A percentile compares a stretch with the other conserved stretches of the same genome.
phyloP scores from a whole-genome alignment of 148 eudicot species.

The Vaccinium corymbosum region DNA sequence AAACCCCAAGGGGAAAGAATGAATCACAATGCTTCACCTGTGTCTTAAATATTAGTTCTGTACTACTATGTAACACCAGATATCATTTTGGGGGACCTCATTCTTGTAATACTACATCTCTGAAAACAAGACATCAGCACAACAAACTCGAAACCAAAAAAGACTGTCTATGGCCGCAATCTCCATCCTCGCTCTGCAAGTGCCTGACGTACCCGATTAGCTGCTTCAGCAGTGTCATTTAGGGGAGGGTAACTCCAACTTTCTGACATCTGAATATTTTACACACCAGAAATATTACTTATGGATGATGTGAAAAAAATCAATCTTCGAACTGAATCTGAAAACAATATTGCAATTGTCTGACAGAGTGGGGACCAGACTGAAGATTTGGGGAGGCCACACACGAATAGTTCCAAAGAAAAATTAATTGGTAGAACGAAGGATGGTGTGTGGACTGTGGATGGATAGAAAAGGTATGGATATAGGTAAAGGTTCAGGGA shows the following conservation, averaged over 20 bases:
- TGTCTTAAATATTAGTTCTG: not conserved
- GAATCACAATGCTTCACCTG: not conserved
- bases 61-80: not conserved
- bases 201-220: conserved; percentile 62
- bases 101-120: not conserved
- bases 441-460: not conserved
- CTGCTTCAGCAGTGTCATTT: conserved; percentile 90
- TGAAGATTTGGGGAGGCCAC: conserved; percentile 3
- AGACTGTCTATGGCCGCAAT: conserved; percentile 46
- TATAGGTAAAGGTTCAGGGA: not conserved
- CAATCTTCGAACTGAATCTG: not conserved
- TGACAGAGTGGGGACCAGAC: not conserved
- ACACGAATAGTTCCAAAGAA: not conserved
- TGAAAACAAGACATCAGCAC: not conserved
- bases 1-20: conserved; percentile 14
- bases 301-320: not conserved
- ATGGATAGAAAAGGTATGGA: not conserved
- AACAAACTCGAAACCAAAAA: not conserved
- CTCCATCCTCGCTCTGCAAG: conserved; percentile 94
- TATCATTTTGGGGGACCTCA: not conserved
- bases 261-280: conserved; percentile 58
- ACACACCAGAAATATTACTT: conserved; percentile 8
- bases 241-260: conserved; percentile 98
- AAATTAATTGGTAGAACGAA: not conserved
- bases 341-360: not conserved